These are phyloP conservation scores for Ustilago tritici DNA, from an alignment of 1,284 basidiomycete genomes.

Conservation along the genomic window DNA sequence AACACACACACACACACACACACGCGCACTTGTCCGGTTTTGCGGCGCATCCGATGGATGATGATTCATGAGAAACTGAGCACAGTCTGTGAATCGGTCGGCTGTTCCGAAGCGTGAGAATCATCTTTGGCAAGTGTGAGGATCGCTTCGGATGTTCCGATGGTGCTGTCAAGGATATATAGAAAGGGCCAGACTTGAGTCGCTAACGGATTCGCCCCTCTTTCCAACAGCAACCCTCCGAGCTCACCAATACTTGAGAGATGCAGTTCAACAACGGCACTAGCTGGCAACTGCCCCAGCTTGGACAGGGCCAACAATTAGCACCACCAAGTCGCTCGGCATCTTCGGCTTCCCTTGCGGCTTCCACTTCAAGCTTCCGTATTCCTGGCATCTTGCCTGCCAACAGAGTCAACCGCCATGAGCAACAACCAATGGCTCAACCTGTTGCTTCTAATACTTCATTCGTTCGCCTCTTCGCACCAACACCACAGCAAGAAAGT, in stretches of 20 bases:
- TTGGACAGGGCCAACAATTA: background rate
- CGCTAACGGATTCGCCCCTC: background rate
- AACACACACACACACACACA: background rate
- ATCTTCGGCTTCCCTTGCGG: constrained; percentile 21
- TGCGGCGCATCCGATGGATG: constrained; percentile 11
- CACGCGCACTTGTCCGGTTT: background rate
- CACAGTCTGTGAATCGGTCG: background rate
- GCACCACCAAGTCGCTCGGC: constrained; percentile 5
- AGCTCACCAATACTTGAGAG: background rate
- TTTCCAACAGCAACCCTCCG: background rate
- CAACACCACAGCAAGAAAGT: constrained; percentile 19
- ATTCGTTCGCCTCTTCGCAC: constrained; percentile 29
- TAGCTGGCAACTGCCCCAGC: background rate
- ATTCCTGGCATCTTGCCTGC: constrained; percentile 32
- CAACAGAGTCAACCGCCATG: background rate
- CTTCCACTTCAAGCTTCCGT: constrained; percentile 37
- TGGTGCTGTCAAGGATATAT: constrained; percentile 11
- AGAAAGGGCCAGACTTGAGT: constrained; percentile 1
- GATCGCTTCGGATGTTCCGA: constrained; percentile 24
- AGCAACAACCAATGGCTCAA: background rate
- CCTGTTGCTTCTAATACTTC: background rate
- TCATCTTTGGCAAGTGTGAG: background rate
- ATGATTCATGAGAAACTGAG: constrained; percentile 5
- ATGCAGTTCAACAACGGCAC: constrained; percentile 9
- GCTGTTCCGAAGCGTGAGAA: background rate